These are phyloP conservation scores for Thozetella sp. DNA, from an alignment of 495 filamentous ascomycete species.

Conservation along the genomic window DNA sequence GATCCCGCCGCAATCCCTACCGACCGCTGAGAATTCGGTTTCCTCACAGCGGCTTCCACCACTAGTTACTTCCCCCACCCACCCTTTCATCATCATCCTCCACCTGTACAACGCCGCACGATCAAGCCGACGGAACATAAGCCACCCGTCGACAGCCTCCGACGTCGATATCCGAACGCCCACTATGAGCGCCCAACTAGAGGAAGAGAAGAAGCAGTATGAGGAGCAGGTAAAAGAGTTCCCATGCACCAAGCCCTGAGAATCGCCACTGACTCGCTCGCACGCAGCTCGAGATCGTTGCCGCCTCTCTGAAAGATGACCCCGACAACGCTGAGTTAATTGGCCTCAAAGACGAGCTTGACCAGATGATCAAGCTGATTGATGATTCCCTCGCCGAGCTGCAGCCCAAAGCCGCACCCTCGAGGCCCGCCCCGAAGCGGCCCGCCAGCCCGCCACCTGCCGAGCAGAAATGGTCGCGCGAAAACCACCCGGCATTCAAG, in stretches of 20 bases:
- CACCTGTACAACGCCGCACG: no score
- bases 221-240: slow-evolving; percentile 76
- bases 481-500: slow-evolving; percentile 71
- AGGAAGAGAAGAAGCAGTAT: slow-evolving; percentile 81
- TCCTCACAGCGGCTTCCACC: no score
- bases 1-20: no score
- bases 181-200: slow-evolving; percentile 49
- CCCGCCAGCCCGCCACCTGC: slow-evolving; percentile 43
- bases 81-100: no score
- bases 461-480: slow-evolving; percentile 71
- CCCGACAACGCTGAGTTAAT: slow-evolving; percentile 81
- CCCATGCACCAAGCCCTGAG: not conserved
- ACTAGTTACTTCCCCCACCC: no score
- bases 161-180: no score
- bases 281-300: slow-evolving; percentile 83
- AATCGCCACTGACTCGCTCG: slow-evolving; percentile 8
- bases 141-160: no score
- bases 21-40: no score
- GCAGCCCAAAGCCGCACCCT: slow-evolving; percentile 57
- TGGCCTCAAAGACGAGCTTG: slow-evolving; percentile 78
- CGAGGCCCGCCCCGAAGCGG: slow-evolving; percentile 34
- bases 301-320: slow-evolving; percentile 76
- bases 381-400: slow-evolving; percentile 81
- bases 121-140: no score
- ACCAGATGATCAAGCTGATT: slow-evolving; percentile 79